Evolutionary conservation across 2,329 filamentous ascomycete species (phyloP), one percentile per base, ranked within the genome.

Genomic region (Aspergillus floridensis): DNA sequence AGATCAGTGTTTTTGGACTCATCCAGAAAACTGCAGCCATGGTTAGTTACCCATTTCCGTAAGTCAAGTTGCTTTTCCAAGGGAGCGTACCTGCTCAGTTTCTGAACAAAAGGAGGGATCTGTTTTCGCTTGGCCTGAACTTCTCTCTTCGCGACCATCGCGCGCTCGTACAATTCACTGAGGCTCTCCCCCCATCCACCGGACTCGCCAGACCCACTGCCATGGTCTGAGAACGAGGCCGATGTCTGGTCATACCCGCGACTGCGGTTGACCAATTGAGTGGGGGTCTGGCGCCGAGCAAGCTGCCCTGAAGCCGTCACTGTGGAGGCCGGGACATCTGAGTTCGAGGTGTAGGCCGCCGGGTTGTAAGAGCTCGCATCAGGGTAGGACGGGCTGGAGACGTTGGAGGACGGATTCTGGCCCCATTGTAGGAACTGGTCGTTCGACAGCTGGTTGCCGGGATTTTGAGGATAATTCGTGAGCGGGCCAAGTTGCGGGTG

Each of bases 41-140:
- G 26, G 54, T 69, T 53, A 70, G 62, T 55, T 16, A 24, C 59
- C 35, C 6, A 44, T 19, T 32, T 21, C 6, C 21, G 26, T 24
- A 38, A 14, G 10, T 35, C 3, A 2, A 16, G 32, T 35, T 35
- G 7, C 32, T 5, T 10, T 35, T 26, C n/a, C 22, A n/a, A 14
- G 22, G 26, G 53, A 46, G 41, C 85, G 79, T 80, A 96, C 93
- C 93, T 98, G 86, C 92, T 96, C 57, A 99, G 79, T 74, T 99
- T 99, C 76, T 97, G 93, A 48, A 99, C 93, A 80, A 99, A 99
- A 0, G 95, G 93, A 0, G 95, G 93, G 11, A 99, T 98, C 70
- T 96, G 91, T 77, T 98, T 98, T 69, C 93, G 84, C 76, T 96
- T 98, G 16, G 88, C 84, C 73, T 93, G 90, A 0, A 93, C 89